Evolutionary conservation across 148 eudicot species (phyloP).

Genomic region (Rhododendron williamsianum): DNA sequence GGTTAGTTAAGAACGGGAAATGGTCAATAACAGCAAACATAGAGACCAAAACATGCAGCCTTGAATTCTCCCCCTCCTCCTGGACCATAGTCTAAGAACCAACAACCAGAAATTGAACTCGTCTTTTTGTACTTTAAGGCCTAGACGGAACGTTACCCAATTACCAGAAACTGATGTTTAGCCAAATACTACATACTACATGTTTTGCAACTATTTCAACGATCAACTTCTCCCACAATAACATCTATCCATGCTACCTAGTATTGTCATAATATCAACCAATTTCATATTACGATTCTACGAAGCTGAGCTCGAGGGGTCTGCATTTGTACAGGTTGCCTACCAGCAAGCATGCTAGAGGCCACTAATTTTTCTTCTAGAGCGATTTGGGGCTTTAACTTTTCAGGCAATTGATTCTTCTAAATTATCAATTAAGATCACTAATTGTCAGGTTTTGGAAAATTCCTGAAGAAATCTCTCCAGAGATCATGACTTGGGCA

Average conservation of each 20-base stretch:
- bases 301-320: neutral
- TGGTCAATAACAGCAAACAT: neutral
- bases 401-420: neutral
- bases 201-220: neutral
- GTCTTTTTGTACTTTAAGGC: neutral
- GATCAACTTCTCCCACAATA: neutral
- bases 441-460: neutral
- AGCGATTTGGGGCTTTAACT: neutral
- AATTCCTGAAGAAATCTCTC: neutral
- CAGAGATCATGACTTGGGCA: neutral
- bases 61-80: neutral
- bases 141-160: neutral
- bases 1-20: neutral
- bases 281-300: neutral
- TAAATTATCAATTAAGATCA: neutral
- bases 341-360: neutral
- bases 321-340: neutral
- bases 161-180: too few relatives aligned
- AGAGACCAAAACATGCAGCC: neutral
- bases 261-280: neutral
- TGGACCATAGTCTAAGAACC: neutral
- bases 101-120: neutral
- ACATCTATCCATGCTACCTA: neutral
- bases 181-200: neutral
- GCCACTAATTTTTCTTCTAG: neutral